Conservation (phyloP, 495 filamentous ascomycete genomes). For the Aspergillus nidulans region DNA sequence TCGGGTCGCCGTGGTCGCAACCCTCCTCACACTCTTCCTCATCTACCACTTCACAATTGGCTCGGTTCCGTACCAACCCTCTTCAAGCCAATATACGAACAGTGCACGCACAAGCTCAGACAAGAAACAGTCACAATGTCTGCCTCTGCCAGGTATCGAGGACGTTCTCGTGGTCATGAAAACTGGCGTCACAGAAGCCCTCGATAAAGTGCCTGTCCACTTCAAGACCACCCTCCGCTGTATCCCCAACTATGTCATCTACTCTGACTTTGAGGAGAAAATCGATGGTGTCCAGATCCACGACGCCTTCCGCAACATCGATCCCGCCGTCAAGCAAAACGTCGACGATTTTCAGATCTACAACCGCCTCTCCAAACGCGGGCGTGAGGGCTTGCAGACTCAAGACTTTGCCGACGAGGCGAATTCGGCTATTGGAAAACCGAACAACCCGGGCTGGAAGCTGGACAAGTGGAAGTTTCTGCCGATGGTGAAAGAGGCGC, state of each 20-base stretch:
- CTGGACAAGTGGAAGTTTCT: conserved; percentile 60
- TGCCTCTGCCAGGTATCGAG: conserved; percentile 28
- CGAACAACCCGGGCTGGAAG: conserved; percentile 50
- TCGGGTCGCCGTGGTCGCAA: conserved; percentile 4
- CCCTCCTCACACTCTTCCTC: conserved; percentile 1
- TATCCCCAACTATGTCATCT: conserved; percentile 42
- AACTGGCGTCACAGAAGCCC: conserved; percentile 46
- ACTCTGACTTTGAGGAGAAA: conserved; percentile 47
- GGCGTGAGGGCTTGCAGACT: conserved; percentile 36
- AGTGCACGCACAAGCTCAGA: background rate
- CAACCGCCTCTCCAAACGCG: conserved; percentile 39
- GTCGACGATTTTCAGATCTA: conserved; percentile 51
- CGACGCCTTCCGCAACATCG: conserved; percentile 45
- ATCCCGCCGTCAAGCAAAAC: conserved; percentile 27
- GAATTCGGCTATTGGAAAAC: conserved; percentile 44
- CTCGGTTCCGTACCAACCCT: background rate
- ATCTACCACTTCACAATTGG: background rate
- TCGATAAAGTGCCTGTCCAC: conserved; percentile 41
- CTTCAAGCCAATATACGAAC: background rate
- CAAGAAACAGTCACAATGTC: conserved; percentile 13
- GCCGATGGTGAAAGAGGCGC: conserved; percentile 49
- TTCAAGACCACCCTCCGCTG: conserved; percentile 42
- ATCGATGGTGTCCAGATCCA: conserved; percentile 39
- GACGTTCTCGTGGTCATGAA: conserved; percentile 44
- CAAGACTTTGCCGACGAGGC: conserved; percentile 40